Base-by-base conservation (phyloP, 306 rosid genomes). In the Prunus salicina region DNA sequence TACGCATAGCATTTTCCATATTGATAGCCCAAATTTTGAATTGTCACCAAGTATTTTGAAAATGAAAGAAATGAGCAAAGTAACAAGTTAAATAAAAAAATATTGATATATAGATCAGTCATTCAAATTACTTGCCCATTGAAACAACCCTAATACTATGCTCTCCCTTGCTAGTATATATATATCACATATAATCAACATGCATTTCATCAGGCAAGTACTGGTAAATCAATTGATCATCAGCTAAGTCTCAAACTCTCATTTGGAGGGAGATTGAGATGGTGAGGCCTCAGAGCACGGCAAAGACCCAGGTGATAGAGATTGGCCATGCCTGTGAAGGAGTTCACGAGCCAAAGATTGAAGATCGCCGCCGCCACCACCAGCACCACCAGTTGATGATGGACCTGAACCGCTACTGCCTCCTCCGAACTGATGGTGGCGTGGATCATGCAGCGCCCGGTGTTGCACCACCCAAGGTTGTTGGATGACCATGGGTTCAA, bases 401-500 rank as follows among this genome's bases (percentile, higher is more conserved):
- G 84, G 3, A 47, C 84, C 83, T 9, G 84, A 6, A 28, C 82
- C 82, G n/a, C 81, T 30, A 19, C 79, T 34, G 13, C 82, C 47
- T 9, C 80, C 74, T 32, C 76, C 87, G 30, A 75, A 86, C 58
- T 84, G 97, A 9, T 58, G 67, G 11, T 73, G 67, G 9, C 83
- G 86, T 0, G 70, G 86, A 60, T 88, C 91, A 1, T 73, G 76
- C 32, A 86, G 32, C 63, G 89, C 66, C 70, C 91, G 86, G 8
- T 86, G 91, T 16, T 90, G 94, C 81, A 72, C 58, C 86, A 75
- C 71, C 97, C 96, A 90, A 57, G 88, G 84, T 53, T 94, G 84
- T 53, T 94, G 95, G 64, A 76, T 85, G 81, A 86, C 87, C 82
- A 86, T 85, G 4, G 97, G 98, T 25, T 94, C 98, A 64, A 94